Evolutionary conservation across 345 rosid species (phyloP).

Genomic region (Kandelia obovata): DNA sequence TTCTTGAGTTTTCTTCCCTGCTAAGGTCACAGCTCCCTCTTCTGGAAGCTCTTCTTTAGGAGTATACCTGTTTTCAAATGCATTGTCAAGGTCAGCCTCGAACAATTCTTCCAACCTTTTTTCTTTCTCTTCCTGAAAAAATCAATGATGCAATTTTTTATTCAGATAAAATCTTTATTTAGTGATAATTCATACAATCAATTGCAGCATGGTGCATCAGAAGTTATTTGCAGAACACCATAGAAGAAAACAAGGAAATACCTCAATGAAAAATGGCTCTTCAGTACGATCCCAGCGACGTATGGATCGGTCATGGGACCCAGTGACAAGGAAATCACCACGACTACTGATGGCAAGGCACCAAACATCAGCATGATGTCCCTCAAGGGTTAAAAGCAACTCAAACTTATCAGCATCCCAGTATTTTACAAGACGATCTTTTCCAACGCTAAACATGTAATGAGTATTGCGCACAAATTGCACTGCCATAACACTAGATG

Average conservation of each 20-base stretch:
- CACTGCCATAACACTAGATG: constrained; percentile 87
- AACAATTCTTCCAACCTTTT: constrained; percentile 91
- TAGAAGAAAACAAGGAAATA: constrained; percentile 21
- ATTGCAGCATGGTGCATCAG: constrained; percentile 5
- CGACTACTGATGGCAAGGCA: constrained; percentile 80
- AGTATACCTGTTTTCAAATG: constrained; percentile 54
- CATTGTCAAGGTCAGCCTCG: constrained; percentile 75
- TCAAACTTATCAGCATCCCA: constrained; percentile 99
- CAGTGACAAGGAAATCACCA: constrained; percentile 93
- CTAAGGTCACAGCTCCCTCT: constrained; percentile 88
- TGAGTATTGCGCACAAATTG: constrained; percentile 85
- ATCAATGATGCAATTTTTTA: constrained; percentile 11
- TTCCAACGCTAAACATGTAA: constrained; percentile 88
- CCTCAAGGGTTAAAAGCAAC: constrained; percentile 84
- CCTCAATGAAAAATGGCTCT: constrained; percentile 96
- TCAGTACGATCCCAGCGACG: constrained; percentile 99
- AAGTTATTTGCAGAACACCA: background rate
- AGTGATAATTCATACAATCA: background rate
- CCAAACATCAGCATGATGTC: constrained; percentile 94
- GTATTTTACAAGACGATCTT: constrained; percentile 85
- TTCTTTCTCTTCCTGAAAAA: constrained; percentile 90
- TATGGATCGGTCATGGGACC: constrained; percentile 94
- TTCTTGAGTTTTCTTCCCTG: constrained; percentile 79
- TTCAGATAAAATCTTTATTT: background rate
- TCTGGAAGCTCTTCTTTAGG: constrained; percentile 74